Conservation (phyloP, 2,329 filamentous ascomycete species). For the Daldinia sp. region DNA sequence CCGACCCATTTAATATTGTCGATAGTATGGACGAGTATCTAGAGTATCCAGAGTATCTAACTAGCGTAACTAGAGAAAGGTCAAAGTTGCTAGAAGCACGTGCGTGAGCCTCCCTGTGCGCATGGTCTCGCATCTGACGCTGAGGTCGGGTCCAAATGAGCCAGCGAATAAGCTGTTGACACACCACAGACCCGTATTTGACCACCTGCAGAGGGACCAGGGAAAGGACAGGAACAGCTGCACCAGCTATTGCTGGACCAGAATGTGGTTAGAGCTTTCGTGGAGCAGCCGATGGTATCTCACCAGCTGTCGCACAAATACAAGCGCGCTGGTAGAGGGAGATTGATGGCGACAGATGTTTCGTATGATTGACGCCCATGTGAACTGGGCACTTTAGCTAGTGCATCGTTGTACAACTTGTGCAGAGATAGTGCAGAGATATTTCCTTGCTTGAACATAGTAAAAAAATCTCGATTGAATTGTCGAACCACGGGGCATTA, state of each 20-base stretch:
- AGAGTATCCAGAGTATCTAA: not conserved
- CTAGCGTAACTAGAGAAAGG: conserved; percentile 10
- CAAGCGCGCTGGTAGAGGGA: conserved; percentile 30
- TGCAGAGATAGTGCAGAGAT: conserved; percentile 1
- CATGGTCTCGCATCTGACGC: conserved; percentile 42
- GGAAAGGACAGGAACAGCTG: conserved; percentile 38
- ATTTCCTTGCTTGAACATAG: conserved; percentile 23
- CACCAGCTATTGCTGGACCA: conserved; percentile 37
- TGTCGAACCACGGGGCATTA: conserved; percentile 31
- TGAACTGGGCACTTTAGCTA: conserved; percentile 32
- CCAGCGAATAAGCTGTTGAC: conserved; percentile 46
- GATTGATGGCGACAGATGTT: conserved; percentile 37
- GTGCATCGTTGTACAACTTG: conserved; percentile 32
- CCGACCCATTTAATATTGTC: conserved; percentile 26
- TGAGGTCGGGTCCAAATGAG: conserved; percentile 43
- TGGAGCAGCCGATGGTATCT: conserved; percentile 32
- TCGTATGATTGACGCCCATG: conserved; percentile 37
- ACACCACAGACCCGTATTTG: conserved; percentile 44
- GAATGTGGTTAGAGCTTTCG: conserved; percentile 33
- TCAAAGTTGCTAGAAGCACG: conserved; percentile 39
- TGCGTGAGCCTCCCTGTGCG: conserved; percentile 41
- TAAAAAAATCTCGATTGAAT: conserved; percentile 20
- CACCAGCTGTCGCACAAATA: conserved; percentile 32
- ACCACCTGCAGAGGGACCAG: conserved; percentile 43
- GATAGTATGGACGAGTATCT: conserved; percentile 33